phyloP scores from a whole-genome alignment of 2,329 filamentous ascomycete species.

The Monosporascus sp. region DNA sequence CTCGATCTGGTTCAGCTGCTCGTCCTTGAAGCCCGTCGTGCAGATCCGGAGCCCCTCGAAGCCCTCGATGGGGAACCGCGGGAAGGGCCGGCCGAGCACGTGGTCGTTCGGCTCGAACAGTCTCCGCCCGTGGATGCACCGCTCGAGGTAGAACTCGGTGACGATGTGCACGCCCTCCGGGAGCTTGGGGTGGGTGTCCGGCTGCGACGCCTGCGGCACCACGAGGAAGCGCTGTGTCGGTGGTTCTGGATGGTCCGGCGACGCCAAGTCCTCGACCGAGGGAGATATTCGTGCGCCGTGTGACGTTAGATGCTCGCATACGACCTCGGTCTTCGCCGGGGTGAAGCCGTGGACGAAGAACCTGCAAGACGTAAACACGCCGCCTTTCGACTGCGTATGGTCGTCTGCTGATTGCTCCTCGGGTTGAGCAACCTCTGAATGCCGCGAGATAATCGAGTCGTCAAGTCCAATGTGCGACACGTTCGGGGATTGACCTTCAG shows the following conservation, averaged over 20 bases:
- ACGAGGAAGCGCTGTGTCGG: constrained; percentile 43
- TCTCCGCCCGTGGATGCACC: constrained; percentile 71
- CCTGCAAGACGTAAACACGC: constrained; percentile 49
- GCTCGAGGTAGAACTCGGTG: constrained; percentile 92
- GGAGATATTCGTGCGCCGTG: constrained; percentile 40
- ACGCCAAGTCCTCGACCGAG: constrained; percentile 36
- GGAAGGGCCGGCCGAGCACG: constrained; percentile 72
- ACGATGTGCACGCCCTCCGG: constrained; percentile 47
- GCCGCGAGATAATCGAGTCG: constrained; percentile 1
- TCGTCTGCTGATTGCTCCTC: constrained; percentile 2
- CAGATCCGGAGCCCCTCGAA: constrained; percentile 69
- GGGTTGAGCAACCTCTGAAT: constrained; percentile 1
- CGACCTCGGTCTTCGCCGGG: constrained; percentile 40
- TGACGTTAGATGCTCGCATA: constrained; percentile 42
- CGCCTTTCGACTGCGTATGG: constrained; percentile 13
- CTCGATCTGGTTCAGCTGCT: constrained; percentile 80
- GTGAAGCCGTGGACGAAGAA: constrained; percentile 60
- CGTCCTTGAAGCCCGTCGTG: constrained; percentile 75
- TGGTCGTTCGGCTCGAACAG: constrained; percentile 65
- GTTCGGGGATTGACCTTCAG: constrained; percentile 7
- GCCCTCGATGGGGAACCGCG: constrained; percentile 60
- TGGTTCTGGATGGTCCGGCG: constrained; percentile 16
- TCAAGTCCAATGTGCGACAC: constrained; percentile 5
- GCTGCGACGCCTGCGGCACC: constrained; percentile 47
- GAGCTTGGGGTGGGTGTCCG: constrained; percentile 36